Evolutionary conservation across 805 yeast species (phyloP).

Genomic region (Wickerhamiella vanderwaltii): DNA sequence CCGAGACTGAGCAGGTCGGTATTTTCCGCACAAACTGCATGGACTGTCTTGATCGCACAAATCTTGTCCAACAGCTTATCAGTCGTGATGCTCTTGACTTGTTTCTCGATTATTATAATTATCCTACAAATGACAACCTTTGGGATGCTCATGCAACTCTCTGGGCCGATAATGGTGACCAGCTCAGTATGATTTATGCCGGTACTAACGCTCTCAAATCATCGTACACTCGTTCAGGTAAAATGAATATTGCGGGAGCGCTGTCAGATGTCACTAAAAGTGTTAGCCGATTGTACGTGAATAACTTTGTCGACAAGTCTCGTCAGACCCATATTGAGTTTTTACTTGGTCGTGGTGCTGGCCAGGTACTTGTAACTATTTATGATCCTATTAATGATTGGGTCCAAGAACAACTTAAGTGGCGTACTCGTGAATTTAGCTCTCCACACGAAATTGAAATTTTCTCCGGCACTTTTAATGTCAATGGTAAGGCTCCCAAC

Average conservation of each 20-base stretch:
- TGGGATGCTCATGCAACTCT: slow-evolving; percentile 66
- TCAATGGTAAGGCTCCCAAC: slow-evolving; percentile 55
- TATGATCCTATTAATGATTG: slow-evolving; percentile 84
- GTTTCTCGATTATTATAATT: slow-evolving; percentile 33
- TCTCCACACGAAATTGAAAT: slow-evolving; percentile 47
- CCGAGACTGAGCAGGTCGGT: slow-evolving; percentile 71
- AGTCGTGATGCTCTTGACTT: slow-evolving; percentile 53
- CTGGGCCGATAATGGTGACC: slow-evolving; percentile 99
- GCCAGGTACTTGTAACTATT: slow-evolving; percentile 55
- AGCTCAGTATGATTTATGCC: slow-evolving; percentile 86
- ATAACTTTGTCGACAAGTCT: slow-evolving; percentile 84
- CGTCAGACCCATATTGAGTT: slow-evolving; percentile 85
- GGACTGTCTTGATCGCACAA: slow-evolving; percentile 91
- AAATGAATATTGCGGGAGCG: slow-evolving; percentile 94
- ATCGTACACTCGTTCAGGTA: slow-evolving; percentile 87
- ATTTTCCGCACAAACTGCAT: slow-evolving; percentile 87
- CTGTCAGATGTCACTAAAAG: slow-evolving; percentile 95
- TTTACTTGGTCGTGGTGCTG: slow-evolving; percentile 66
- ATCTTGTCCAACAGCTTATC: slow-evolving; percentile 64
- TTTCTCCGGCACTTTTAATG: slow-evolving; percentile 76
- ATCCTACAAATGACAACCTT: slow-evolving; percentile 38
- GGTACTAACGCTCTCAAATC: slow-evolving; percentile 96
- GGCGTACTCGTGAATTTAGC: slow-evolving; percentile 43
- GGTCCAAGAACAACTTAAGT: slow-evolving; percentile 52
- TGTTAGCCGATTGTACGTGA: slow-evolving; percentile 87